phyloP scores from a whole-genome alignment of 352 stramenopile species.

The Pythium sukuiense region DNA sequence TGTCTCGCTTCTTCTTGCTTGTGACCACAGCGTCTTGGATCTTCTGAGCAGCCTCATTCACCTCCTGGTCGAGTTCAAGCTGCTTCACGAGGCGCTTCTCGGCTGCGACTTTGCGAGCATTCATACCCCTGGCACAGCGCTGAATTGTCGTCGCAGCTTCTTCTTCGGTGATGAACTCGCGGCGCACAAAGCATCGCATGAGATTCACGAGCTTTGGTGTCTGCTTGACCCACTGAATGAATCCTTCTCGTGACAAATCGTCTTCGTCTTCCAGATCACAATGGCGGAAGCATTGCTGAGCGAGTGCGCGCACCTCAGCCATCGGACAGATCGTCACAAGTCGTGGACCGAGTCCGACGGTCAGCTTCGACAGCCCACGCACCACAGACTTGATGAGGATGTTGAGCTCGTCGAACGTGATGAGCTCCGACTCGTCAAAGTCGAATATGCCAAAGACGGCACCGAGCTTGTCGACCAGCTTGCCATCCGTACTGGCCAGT shows the following conservation, averaged over 20 bases:
- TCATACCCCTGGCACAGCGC: conserved; percentile 55
- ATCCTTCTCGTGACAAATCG: conserved; percentile 50
- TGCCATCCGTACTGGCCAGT: conserved; percentile 48
- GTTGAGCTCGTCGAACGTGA: conserved; percentile 76
- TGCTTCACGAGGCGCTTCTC: conserved; percentile 56
- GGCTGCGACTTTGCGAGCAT: conserved; percentile 41
- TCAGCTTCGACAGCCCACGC: conserved; percentile 67
- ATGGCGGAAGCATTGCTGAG: conserved; percentile 59
- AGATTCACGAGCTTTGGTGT: conserved; percentile 75
- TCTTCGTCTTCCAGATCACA: conserved; percentile 71
- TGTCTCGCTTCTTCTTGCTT: conserved; percentile 65
- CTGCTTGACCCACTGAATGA: conserved; percentile 62
- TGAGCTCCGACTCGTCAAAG: conserved; percentile 62
- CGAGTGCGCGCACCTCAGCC: conserved; percentile 56
- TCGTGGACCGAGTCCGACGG: conserved; percentile 53
- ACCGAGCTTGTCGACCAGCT: conserved; percentile 54
- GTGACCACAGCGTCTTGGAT: conserved; percentile 68
- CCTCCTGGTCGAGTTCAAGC: conserved; percentile 54
- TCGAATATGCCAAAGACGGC: conserved; percentile 78
- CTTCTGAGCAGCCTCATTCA: conserved; percentile 53
- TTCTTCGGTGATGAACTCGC: conserved; percentile 55
- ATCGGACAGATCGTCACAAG: conserved; percentile 59
- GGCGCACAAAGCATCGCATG: conserved; percentile 69
- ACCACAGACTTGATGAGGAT: conserved; percentile 74
- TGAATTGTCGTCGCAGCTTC: conserved; percentile 58